Percentiles rank a stretch among this genome's conserved stretches.
These are phyloP conservation scores for Mycena citricolor DNA, from an alignment of 1,284 basidiomycete genomes.

Conservation along the genomic window DNA sequence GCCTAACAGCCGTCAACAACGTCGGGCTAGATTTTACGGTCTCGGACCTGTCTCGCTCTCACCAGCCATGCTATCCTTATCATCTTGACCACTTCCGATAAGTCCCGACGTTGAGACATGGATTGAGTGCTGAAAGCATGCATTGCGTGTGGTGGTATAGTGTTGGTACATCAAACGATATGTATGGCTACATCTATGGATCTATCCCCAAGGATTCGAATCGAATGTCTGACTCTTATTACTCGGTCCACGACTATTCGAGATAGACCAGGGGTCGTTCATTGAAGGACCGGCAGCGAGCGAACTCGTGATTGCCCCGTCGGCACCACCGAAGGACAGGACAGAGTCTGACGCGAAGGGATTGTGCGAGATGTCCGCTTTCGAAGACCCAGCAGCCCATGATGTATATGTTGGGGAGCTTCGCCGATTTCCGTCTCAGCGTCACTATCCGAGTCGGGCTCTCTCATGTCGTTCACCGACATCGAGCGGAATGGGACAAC, in stretches of 20 bases:
- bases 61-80: too few relatives aligned
- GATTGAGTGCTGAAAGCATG: too few relatives aligned
- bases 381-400: conserved; percentile 1
- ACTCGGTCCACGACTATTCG: conserved; percentile 24
- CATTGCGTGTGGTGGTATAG: too few relatives aligned
- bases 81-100: too few relatives aligned
- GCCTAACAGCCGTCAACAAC: too few relatives aligned
- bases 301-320: conserved; percentile 21
- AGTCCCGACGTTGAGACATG: too few relatives aligned
- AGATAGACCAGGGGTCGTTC: conserved; percentile 39
- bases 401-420: conserved; percentile 7
- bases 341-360: conserved; percentile 13
- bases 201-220: conserved; percentile 19
- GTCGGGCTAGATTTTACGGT: too few relatives aligned
- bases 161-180: too few relatives aligned
- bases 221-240: conserved; percentile 12
- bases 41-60: too few relatives aligned
- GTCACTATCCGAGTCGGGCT: conserved; percentile 20
- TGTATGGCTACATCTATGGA: too few relatives aligned
- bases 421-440: conserved; percentile 13
- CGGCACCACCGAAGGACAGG: conserved; percentile 15
- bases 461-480: conserved; percentile 31
- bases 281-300: conserved; percentile 19
- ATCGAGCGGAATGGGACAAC: conserved; percentile 33
- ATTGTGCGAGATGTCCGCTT: conserved; percentile 8